Evolutionary conservation across 805 yeast species (phyloP), one percentile per base, ranked within the genome.

Genomic region (Candida bentonensis): DNA sequence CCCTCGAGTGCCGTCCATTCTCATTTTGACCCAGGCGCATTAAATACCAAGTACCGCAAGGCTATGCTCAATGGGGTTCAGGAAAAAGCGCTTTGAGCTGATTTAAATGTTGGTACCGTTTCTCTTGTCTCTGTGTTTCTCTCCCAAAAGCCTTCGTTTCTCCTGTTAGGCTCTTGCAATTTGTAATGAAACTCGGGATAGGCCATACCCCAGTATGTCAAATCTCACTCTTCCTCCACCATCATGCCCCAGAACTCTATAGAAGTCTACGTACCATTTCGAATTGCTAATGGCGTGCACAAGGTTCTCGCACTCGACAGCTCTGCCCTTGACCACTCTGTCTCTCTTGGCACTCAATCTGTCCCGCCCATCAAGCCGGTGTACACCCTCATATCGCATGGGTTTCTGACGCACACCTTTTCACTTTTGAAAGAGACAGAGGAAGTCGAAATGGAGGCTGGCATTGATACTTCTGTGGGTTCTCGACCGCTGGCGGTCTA

Each of bases 381-480:
- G 11, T 57, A 50, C 41, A 47, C 54, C 9, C 42, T 58, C 1
- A 30, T 58, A 1, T 45, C 47, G 15, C 57, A 56, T 23, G 62
- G 61, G 2, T 15, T 40, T 15, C 25, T 50, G 23, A 39, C 53
- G 15, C 57, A 53, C 44, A 27, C 51, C 3, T 58, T 58, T 49
- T 58, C 62, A 3, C 46, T 58, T 15, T 17, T 58, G 40, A 48
- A 47, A 1, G 47, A 53, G 15, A 15, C 26, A 5, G 36, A 30
- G 20, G 36, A 30, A 11, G 36, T 30, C 5, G 36, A 30, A 17
- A 4, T 30, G 11, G 17, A 11, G 20, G 20, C 42, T 3, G 44
- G 46, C 7, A 23, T 26, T 15, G 40, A 40, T 15, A 23, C 34
- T 4, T 30, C 44, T n/a, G 23, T 47, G 4, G 21, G 44, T 5